phyloP scores from a whole-genome alignment of 176 grass and related monocot species.

The Zoysia japonica region DNA sequence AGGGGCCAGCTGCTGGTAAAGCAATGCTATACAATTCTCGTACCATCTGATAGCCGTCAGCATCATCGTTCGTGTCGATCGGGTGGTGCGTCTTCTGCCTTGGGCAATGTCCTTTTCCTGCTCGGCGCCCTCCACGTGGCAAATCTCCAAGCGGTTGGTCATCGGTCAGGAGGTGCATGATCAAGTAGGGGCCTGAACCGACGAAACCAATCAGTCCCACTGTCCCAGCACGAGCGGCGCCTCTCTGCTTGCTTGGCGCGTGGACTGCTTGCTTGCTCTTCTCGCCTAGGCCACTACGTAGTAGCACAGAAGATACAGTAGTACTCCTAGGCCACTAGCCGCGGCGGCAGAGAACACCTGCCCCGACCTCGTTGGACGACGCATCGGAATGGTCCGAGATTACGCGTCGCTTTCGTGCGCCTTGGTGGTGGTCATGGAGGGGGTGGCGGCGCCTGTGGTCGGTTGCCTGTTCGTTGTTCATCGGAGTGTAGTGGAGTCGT shows the following conservation, averaged over 20 bases:
- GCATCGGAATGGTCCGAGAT: background rate
- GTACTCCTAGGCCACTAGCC: background rate
- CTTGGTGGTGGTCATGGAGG: background rate
- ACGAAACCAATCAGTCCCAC: background rate
- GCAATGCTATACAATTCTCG: background rate
- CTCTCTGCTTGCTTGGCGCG: background rate
- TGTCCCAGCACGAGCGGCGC: background rate
- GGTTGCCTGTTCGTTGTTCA: background rate
- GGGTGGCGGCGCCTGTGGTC: background rate
- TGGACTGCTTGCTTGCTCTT: background rate
- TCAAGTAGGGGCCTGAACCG: background rate
- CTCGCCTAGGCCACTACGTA: background rate
- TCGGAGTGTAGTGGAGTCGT: background rate
- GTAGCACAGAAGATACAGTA: background rate
- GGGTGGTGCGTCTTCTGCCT: background rate
- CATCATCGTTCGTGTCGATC: background rate
- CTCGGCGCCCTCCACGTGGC: background rate
- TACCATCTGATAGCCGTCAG: background rate
- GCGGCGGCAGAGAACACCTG: slow-evolving; percentile 11
- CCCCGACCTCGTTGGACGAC: background rate
- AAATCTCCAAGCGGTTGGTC: background rate
- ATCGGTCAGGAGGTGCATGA: background rate
- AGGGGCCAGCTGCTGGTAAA: background rate
- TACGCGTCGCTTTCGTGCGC: background rate
- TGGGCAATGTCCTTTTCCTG: background rate